Percentiles rank a stretch among this genome's conserved stretches.
phyloP scores from a whole-genome alignment of 345 rosid species.

The Excoecaria agallocha region DNA sequence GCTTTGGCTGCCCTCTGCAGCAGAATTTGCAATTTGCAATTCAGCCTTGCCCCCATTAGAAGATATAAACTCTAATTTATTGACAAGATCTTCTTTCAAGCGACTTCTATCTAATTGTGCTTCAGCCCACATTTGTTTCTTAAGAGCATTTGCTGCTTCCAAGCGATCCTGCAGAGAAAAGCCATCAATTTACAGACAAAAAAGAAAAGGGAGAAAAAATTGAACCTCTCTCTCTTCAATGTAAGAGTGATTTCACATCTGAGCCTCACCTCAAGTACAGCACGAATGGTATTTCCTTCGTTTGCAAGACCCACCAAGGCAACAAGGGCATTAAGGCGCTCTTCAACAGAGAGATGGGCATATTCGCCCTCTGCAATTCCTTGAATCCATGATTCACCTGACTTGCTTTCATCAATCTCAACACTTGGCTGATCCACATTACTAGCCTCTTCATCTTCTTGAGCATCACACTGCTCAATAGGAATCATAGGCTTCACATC shows the following conservation, averaged over 20 bases:
- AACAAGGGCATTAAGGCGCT: constrained; percentile 87
- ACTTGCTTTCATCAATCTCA: constrained; percentile 75
- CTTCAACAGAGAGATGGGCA: constrained; percentile 91
- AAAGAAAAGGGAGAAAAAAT: neutral
- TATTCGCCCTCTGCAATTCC: constrained; percentile 96
- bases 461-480: constrained; percentile 34
- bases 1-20: constrained; percentile 46
- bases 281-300: constrained; percentile 90
- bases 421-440: constrained; percentile 44
- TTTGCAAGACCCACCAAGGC: constrained; percentile 78
- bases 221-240: constrained; percentile 1
- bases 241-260: constrained; percentile 12
- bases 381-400: constrained; percentile 85
- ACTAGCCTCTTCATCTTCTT: constrained; percentile 33
- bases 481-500: constrained; percentile 33
- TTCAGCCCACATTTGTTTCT: constrained; percentile 99
- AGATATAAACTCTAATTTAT: constrained; percentile 54
- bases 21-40: constrained; percentile 36
- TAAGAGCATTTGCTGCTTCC: constrained; percentile 96
- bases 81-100: constrained; percentile 60
- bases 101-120: constrained; percentile 90
- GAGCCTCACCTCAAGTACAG: constrained; percentile 77
- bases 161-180: constrained; percentile 71
- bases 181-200: constrained; percentile 16
- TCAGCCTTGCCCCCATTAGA: constrained; percentile 52